phyloP scores from a whole-genome alignment of 495 filamentous ascomycete genomes.

The Trichoderma parareesei region DNA sequence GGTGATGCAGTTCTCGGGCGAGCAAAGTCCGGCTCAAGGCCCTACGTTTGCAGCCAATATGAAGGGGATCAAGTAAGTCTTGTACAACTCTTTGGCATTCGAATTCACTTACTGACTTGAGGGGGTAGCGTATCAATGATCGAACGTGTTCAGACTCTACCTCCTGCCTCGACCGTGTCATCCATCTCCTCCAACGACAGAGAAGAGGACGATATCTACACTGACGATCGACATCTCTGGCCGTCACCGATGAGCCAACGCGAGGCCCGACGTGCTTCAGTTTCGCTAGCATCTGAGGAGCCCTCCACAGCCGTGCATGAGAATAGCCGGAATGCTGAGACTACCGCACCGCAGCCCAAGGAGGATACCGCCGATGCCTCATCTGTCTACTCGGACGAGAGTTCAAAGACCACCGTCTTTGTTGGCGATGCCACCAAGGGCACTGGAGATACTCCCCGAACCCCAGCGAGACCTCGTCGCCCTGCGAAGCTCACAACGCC shows the following conservation, averaged over 20 bases:
- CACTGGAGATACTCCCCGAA: background rate
- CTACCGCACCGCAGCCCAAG: background rate
- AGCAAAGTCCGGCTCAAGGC: background rate
- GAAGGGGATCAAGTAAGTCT: background rate
- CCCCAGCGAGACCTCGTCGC: background rate
- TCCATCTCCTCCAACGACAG: background rate
- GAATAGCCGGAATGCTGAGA: background rate
- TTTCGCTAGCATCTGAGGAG: background rate
- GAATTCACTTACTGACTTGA: background rate
- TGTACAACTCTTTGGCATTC: background rate
- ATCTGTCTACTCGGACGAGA: constrained; percentile 11
- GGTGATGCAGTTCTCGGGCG: background rate
- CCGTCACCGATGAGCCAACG: background rate
- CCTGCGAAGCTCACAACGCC: background rate
- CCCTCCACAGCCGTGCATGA: background rate
- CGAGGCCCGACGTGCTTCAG: background rate
- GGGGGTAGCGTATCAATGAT: background rate
- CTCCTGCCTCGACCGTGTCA: background rate
- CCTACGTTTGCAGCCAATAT: background rate
- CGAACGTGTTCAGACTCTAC: background rate
- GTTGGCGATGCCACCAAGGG: background rate
- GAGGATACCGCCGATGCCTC: background rate
- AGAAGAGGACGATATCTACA: background rate
- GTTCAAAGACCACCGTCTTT: background rate
- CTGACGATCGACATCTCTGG: constrained; percentile 1